Percentiles rank a stretch among this genome's conserved stretches.
These are phyloP conservation scores for Malassezia slooffiae DNA, from an alignment of 1,284 basidiomycete genomes.

Conservation along the genomic window DNA sequence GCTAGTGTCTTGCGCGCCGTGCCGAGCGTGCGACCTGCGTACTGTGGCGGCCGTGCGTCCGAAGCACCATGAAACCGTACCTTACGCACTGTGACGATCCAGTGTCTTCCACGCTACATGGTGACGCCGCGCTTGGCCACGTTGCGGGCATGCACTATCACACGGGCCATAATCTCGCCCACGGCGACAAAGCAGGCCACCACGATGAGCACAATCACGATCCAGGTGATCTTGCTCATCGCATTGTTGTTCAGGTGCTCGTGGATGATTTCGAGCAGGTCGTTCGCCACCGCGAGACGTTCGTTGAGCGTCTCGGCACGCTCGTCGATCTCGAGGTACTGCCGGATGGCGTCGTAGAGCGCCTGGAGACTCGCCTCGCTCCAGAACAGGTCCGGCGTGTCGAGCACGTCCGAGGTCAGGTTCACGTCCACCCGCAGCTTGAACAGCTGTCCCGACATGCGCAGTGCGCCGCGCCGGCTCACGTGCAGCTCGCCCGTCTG, in stretches of 20 bases:
- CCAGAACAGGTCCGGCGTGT: slow-evolving; percentile 92
- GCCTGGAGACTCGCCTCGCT: slow-evolving; percentile 78
- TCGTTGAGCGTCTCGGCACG: slow-evolving; percentile 81
- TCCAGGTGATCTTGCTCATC: slow-evolving; percentile 67
- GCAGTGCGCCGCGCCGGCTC: slow-evolving; percentile 68
- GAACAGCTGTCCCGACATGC: slow-evolving; percentile 77
- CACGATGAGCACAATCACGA: slow-evolving; percentile 87
- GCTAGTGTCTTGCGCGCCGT: too few species aligned
- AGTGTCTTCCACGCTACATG: too few species aligned
- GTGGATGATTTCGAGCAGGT: slow-evolving; percentile 61
- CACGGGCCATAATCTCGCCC: slow-evolving; percentile 72
- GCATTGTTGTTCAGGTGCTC: slow-evolving; percentile 81
- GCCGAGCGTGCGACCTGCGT: too few species aligned
- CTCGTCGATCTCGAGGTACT: slow-evolving; percentile 83
- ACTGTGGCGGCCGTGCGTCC: too few species aligned
- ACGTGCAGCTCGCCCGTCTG: slow-evolving; percentile 66
- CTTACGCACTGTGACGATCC: too few species aligned
- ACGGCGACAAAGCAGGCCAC: slow-evolving; percentile 75
- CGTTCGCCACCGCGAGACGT: slow-evolving; percentile 72
- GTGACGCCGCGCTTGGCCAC: too few species aligned
- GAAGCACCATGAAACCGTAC: too few species aligned
- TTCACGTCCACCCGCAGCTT: slow-evolving; percentile 81
- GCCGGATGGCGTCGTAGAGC: slow-evolving; percentile 81
- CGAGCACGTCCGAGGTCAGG: slow-evolving; percentile 77
- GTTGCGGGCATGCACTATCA: slow-evolving; percentile 52